Percentiles rank a stretch among this genome's conserved stretches.
Evolutionary conservation across 2,329 filamentous ascomycete species (phyloP).

Genomic region (Camillea tinctor): DNA sequence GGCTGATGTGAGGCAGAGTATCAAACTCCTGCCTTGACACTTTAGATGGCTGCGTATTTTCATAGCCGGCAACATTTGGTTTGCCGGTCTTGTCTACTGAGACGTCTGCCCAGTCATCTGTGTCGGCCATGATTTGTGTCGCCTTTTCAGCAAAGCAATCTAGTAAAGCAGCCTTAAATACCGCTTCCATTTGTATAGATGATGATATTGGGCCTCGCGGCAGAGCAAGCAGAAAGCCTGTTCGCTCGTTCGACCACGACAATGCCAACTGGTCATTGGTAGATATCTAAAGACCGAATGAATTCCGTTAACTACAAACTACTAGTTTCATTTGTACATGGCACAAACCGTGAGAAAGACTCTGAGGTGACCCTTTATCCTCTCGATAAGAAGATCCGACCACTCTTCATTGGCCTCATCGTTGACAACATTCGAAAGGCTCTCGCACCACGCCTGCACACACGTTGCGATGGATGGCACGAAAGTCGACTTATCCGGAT

Average conservation of each 20-base stretch:
- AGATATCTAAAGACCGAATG: conserved; percentile 16
- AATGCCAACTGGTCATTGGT: conserved; percentile 32
- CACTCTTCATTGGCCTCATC: conserved; percentile 40
- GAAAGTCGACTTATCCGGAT: conserved; percentile 41
- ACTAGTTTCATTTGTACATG: neutral
- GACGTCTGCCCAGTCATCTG: conserved; percentile 47
- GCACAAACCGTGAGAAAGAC: conserved; percentile 37
- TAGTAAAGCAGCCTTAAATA: conserved; percentile 37
- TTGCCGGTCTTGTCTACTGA: conserved; percentile 32
- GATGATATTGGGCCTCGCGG: conserved; percentile 34
- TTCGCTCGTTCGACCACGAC: conserved; percentile 37
- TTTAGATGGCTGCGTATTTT: neutral
- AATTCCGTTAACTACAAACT: no score
- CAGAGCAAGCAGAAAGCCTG: conserved; percentile 39
- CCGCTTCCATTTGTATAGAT: conserved; percentile 34
- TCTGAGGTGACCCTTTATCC: conserved; percentile 31
- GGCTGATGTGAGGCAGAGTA: conserved; percentile 40
- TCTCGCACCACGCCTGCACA: conserved; percentile 40
- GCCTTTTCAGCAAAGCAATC: conserved; percentile 34
- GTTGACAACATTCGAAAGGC: conserved; percentile 41
- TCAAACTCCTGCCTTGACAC: conserved; percentile 16
- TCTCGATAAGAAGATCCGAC: conserved; percentile 42
- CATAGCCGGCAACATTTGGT: conserved; percentile 11
- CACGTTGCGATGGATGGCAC: conserved; percentile 36
- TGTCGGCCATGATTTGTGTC: conserved; percentile 3